Base-by-base conservation (phyloP, 495 filamentous ascomycete genomes). In the Venustampulla echinocandica region DNA sequence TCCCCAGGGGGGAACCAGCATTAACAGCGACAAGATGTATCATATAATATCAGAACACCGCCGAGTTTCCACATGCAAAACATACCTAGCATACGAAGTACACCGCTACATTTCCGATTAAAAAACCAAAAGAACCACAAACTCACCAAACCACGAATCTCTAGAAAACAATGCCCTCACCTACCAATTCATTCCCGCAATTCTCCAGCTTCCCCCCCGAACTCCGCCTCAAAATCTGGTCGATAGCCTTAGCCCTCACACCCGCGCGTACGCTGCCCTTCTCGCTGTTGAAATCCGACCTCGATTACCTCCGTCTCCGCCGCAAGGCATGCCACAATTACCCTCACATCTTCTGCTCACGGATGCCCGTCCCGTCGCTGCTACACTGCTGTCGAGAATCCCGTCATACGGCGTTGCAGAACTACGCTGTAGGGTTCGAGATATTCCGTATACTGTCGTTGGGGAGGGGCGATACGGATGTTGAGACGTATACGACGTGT, bases 241-340 rank as follows among this genome's bases (percentile, higher is more conserved):
- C 13, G 7, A 18, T 15, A 11, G 4, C 15, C 21, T 22, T 25
- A 17, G 3, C 18, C 21, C 32, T 24, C 20, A 21, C 44, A 32
- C 44, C 32, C 9, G 22, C 44, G 3, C 14, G 3, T 1, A 4
- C 20, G 3, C 18, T 38, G 4, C 44, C 44, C 32, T 20, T 47
- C 19, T 20, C 24, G 13, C 44, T 47, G 18, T 39, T 22, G 20
- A 44, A 44, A 44, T 44, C 42, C 24, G 42, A 44, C 42, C 42
- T 44, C n/a, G 42, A 44, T 18, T 44, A 32, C 25, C 25, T 44
- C 3, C 42, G 42, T 20, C 22, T 34, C 10, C 19, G 34, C 10
- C 42, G 42, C 2, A 15, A 15, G n/a, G 25, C 42, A 15, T 44
- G 42, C 42, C 42, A 44, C 14, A 33, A 44, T 18, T 32, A 44